Evolutionary conservation across 208 protist genomes (phyloP).

Genomic region (Acanthamoeba castellanii): DNA sequence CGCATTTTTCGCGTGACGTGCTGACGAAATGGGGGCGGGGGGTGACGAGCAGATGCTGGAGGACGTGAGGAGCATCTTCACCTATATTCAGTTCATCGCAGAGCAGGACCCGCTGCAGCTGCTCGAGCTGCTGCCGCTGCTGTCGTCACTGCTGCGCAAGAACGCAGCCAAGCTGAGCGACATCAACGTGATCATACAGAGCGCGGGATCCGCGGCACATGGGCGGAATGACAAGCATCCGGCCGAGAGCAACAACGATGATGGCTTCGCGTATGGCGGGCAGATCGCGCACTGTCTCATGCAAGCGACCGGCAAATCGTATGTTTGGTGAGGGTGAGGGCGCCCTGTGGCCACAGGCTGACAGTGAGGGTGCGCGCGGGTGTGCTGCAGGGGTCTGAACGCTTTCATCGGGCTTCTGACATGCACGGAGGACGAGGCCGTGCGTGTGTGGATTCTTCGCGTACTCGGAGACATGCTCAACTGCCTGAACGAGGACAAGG

Average conservation of each 20-base stretch:
- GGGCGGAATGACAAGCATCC: background rate
- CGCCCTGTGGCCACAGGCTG: background rate
- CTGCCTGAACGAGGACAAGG: constrained; percentile 58
- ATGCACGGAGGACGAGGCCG: background rate
- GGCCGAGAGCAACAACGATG: background rate
- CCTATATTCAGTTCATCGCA: constrained; percentile 26
- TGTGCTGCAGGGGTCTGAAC: constrained; percentile 8
- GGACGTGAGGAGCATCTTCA: constrained; percentile 54
- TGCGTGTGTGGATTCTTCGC: constrained; percentile 63
- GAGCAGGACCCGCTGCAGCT: constrained; percentile 60
- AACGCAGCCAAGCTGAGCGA: constrained; percentile 27
- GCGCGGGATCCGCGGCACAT: background rate
- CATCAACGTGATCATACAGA: constrained; percentile 8
- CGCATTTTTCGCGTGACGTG: too few species aligned
- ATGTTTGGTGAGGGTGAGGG: background rate
- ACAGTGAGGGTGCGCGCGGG: background rate
- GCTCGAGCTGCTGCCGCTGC: constrained; percentile 55
- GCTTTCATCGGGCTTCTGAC: constrained; percentile 40
- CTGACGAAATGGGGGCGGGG: background rate
- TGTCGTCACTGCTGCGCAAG: constrained; percentile 32
- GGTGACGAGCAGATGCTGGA: background rate
- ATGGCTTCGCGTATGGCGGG: constrained; percentile 11
- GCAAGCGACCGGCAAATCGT: constrained; percentile 50
- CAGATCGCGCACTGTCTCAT: constrained; percentile 60
- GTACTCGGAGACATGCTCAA: constrained; percentile 47